These are phyloP conservation scores for Sugiyamaella marilandica DNA, from an alignment of 805 yeast species.

Conservation along the genomic window DNA sequence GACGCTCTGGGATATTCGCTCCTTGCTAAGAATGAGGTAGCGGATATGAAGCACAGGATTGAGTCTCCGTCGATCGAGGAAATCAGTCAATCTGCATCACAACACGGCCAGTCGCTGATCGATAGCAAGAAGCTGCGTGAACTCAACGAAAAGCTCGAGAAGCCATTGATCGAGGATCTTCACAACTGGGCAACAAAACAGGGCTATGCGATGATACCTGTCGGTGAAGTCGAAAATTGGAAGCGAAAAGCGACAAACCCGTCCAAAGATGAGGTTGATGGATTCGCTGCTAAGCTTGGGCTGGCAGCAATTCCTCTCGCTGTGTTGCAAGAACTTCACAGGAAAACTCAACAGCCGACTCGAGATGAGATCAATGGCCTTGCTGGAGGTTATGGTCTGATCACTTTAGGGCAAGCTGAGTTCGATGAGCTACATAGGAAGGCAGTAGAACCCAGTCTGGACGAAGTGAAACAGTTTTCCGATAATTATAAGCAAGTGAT, in stretches of 20 bases:
- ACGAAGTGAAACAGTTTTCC: slow-evolving; percentile 14
- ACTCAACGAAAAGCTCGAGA: slow-evolving; percentile 1
- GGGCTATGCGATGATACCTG: slow-evolving; percentile 20
- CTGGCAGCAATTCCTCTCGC: slow-evolving; percentile 32
- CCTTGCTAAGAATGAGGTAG: slow-evolving; percentile 13
- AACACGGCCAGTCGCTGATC: slow-evolving; percentile 18
- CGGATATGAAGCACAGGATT: slow-evolving; percentile 13
- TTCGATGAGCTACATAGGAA: slow-evolving; percentile 17
- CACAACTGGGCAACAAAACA: slow-evolving; percentile 10
- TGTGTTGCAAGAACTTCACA: slow-evolving; percentile 32
- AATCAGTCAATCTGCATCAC: slow-evolving; percentile 14
- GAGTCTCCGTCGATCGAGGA: slow-evolving; percentile 27
- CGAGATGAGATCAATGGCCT: slow-evolving; percentile 15
- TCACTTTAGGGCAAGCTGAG: slow-evolving; percentile 14
- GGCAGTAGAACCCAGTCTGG: slow-evolving; percentile 20
- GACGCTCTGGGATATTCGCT: slow-evolving; percentile 32
- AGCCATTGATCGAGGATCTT: slow-evolving; percentile 11
- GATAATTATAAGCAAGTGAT: slow-evolving; percentile 9
- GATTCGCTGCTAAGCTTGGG: slow-evolving; percentile 33
- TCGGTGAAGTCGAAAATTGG: slow-evolving; percentile 16
- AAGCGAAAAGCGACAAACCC: slow-evolving; percentile 20
- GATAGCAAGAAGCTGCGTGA: slow-evolving; percentile 6
- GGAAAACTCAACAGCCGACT: slow-evolving; percentile 18
- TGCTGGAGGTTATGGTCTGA: slow-evolving; percentile 15
- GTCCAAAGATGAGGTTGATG: slow-evolving; percentile 29